phyloP scores from a whole-genome alignment of 768 basidiomycete genomes.

The Lanmaoa pseudosensibilis region DNA sequence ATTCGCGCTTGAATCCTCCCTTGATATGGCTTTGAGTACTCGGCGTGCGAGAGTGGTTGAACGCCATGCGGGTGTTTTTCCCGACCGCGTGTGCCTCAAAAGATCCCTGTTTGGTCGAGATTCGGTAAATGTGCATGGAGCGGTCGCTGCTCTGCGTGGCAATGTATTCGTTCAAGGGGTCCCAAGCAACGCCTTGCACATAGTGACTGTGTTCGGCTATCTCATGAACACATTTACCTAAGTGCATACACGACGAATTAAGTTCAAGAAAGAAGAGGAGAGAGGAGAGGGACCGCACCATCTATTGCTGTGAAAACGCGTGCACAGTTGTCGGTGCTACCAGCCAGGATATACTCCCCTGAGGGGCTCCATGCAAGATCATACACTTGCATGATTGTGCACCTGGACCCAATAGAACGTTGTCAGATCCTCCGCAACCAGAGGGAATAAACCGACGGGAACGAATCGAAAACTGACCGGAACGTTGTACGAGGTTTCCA shows the following conservation, averaged over 20 bases:
- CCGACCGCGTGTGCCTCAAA: conserved; percentile 91
- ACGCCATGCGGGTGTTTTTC: conserved; percentile 76
- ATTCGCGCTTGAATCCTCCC: conserved; percentile 61
- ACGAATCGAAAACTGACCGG: conserved; percentile 48
- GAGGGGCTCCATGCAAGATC: conserved; percentile 97
- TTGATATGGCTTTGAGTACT: conserved; percentile 61
- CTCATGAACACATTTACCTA: conserved; percentile 85
- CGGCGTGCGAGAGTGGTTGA: conserved; percentile 68
- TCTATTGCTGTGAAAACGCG: conserved; percentile 75
- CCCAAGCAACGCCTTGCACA: conserved; percentile 99
- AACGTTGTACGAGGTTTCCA: conserved; percentile 91
- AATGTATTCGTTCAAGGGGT: conserved; percentile 94
- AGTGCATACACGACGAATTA: not conserved
- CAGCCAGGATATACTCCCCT: conserved; percentile 92
- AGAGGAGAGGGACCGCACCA: conserved; percentile 44
- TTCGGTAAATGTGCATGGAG: conserved; percentile 91
- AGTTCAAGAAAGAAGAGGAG: not conserved
- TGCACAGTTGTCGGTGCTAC: conserved; percentile 95
- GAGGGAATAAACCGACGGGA: not conserved
- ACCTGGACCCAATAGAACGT: conserved; percentile 46
- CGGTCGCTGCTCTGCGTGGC: conserved; percentile 97
- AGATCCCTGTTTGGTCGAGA: conserved; percentile 73
- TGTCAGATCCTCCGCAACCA: conserved; percentile 2
- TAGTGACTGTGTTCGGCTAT: conserved; percentile 95
- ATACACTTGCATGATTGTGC: conserved; percentile 94